These are phyloP conservation scores for Naegleria lovaniensis DNA, from an alignment of 208 protist genomes.

Conservation along the genomic window DNA sequence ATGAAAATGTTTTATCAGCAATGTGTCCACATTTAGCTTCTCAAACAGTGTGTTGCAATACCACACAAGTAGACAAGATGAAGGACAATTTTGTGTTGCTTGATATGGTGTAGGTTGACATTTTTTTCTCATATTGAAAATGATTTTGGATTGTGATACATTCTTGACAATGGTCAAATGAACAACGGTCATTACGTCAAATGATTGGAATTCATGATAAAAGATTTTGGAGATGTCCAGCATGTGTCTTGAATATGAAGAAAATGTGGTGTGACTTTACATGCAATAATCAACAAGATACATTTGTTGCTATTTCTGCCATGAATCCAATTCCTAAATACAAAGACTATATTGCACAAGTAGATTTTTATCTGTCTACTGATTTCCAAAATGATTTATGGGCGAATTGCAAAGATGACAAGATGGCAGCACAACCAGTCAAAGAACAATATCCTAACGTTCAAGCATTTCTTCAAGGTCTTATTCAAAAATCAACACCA, in stretches of 20 bases:
- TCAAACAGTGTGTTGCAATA: conserved; percentile 12
- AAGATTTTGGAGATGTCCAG: background rate
- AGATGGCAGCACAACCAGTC: background rate
- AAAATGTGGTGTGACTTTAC: conserved; percentile 26
- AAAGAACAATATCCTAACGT: background rate
- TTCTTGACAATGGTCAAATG: too few relatives aligned
- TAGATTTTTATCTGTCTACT: background rate
- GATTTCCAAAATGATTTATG: background rate
- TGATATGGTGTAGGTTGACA: too few relatives aligned
- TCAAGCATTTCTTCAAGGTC: background rate
- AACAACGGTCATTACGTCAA: too few relatives aligned
- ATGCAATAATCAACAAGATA: background rate
- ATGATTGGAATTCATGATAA: too few relatives aligned
- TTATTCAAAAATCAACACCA: background rate
- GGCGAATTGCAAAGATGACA: background rate
- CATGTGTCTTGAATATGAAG: background rate
- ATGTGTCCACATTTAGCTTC: background rate
- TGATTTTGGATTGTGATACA: too few relatives aligned
- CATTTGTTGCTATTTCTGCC: background rate
- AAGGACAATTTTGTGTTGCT: background rate
- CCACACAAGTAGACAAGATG: background rate
- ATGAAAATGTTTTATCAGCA: background rate
- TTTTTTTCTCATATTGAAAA: too few relatives aligned
- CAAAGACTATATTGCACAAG: background rate
- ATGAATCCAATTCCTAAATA: background rate